These are phyloP conservation scores for Flaveria robusta DNA, from an alignment of 129 eudicot genomes.

Conservation along the genomic window DNA sequence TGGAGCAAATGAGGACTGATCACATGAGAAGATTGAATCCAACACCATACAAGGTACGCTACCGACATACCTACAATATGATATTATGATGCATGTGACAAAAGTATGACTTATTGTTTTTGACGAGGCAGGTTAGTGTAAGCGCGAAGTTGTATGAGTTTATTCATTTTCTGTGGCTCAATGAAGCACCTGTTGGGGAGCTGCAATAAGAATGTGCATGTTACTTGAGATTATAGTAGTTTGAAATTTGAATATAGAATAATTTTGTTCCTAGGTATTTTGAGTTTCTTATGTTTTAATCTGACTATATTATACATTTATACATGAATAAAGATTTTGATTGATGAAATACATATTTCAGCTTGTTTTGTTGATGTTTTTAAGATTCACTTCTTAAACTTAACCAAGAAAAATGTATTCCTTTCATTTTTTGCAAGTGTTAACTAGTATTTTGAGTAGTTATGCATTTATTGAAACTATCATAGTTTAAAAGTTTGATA, in stretches of 20 bases:
- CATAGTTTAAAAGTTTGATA: too few species aligned
- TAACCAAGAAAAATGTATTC: too few species aligned
- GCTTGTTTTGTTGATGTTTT: background rate
- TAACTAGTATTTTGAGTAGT: too few species aligned
- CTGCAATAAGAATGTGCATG: slow-evolving; percentile 49
- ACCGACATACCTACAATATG: background rate
- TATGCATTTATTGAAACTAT: too few species aligned
- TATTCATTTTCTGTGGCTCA: slow-evolving; percentile 98
- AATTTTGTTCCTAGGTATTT: too few species aligned
- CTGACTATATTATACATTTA: background rate
- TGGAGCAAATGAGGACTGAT: slow-evolving; percentile 89
- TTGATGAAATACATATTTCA: background rate
- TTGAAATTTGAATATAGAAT: background rate
- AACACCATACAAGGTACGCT: slow-evolving; percentile 87
- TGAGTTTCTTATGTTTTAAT: background rate
- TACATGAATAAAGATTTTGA: slow-evolving; percentile 8
- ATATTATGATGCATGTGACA: background rate
- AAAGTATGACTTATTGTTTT: slow-evolving; percentile 1
- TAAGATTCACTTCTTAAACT: too few species aligned
- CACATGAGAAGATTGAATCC: slow-evolving; percentile 99
- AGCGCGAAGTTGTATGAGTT: slow-evolving; percentile 90
- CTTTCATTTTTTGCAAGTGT: too few species aligned
- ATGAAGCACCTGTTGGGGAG: slow-evolving; percentile 98
- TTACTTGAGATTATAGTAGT: slow-evolving; percentile 4
- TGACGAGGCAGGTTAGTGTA: slow-evolving; percentile 79